Base-by-base conservation (phyloP, 129 eudicot species). In the Saussurea involucrata region DNA sequence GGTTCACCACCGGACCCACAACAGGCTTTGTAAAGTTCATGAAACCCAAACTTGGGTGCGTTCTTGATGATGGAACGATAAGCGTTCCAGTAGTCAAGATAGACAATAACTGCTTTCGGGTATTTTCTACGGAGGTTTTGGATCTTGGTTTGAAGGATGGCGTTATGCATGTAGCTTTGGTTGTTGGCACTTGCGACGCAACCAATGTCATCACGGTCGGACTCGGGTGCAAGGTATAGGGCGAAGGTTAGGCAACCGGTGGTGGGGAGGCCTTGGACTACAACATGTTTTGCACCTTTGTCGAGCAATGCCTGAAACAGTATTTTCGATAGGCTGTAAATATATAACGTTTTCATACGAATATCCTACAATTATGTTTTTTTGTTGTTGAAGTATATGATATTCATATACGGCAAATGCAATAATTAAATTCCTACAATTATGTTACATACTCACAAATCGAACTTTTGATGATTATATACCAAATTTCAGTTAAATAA, bases 181-280 rank as follows among this genome's bases (percentile, higher is more conserved):
- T 79, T 73, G 90, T 90, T 92, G 42, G 28, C 63, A 6, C 73
- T 80, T 73, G 34, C 85, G 8, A 85, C 94, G 5, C 98, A 90
- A 4, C 92, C 96, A 21, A 79, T 72, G 13, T 79, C 77, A 34
- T 92, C 97, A 28, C 93, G 78, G 55, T 88, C 88, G 1, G 72
- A 33, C 37, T 81, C 76, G 4, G 85, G 58, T 18, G 90, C 77
- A 13, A 87, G 40, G 25, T 69, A 36, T 88, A 92, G 44, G 63
- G 97, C 69, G 20, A 86, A 68, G 9, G 92, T 90, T 64, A 92
- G 84, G 84, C 98, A 92, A 31, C 98, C 98, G 4, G 90, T 86
- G 32, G 92, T 78, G 0, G 96, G 93, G 8, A 92, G 87, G 40
- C 96, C 96, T 86, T 92, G 96, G 12, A 92, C 92, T 24, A 90